These are phyloP conservation scores for Cytospora mali DNA, from an alignment of 2,329 filamentous ascomycete species.

Conservation along the genomic window DNA sequence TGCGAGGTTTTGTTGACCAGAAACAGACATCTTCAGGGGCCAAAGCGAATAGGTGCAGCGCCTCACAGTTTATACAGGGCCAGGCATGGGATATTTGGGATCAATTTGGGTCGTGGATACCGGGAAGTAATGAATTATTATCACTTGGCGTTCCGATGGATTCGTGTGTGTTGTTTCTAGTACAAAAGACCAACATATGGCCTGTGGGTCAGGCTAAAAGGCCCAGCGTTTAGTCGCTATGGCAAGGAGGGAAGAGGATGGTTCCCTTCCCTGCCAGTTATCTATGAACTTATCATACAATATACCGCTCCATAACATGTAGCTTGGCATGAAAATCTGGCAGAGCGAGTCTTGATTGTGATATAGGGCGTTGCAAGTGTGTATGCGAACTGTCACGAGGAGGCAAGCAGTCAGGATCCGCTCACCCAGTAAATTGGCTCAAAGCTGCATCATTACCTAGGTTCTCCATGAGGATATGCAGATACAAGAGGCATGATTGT, in stretches of 20 bases:
- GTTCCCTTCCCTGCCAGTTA: not conserved
- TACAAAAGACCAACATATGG: not conserved
- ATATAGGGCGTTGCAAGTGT: not conserved
- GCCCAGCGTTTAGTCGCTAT: not conserved
- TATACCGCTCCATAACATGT: not conserved
- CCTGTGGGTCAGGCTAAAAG: not conserved
- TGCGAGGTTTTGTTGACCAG: not conserved
- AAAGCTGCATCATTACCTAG: too few relatives aligned
- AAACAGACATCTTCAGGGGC: not conserved
- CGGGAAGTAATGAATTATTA: slow-evolving; percentile 10
- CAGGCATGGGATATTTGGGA: not conserved
- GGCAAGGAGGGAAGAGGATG: not conserved
- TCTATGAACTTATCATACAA: not conserved
- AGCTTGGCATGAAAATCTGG: not conserved
- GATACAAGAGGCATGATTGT: not conserved
- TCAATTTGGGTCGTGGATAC: not conserved
- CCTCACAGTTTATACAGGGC: not conserved
- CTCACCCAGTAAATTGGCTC: too few relatives aligned
- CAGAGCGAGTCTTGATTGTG: not conserved
- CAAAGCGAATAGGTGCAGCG: not conserved
- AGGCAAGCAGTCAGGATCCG: too few relatives aligned
- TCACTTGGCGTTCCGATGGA: not conserved
- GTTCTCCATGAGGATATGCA: too few relatives aligned
- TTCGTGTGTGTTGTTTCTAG: not conserved
- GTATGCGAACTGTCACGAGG: too few relatives aligned